These are phyloP conservation scores for Eucalyptus virginea DNA, from an alignment of 345 rosid genomes.

Conservation along the genomic window DNA sequence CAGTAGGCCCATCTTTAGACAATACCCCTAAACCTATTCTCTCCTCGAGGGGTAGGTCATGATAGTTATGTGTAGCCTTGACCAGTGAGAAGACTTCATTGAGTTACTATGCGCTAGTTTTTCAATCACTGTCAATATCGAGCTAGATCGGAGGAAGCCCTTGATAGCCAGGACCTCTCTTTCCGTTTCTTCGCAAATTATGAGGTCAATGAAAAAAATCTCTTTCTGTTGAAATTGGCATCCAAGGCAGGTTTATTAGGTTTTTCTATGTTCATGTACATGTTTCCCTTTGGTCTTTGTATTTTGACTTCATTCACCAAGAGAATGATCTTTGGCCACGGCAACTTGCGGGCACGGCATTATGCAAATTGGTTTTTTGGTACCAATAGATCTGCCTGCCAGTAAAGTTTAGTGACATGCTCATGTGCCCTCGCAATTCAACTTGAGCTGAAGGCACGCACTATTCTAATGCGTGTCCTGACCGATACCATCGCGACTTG, in stretches of 20 bases:
- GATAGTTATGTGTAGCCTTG: not conserved
- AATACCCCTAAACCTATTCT: no score
- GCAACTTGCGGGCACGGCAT: not conserved
- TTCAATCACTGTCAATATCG: not conserved
- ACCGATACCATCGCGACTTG: not conserved
- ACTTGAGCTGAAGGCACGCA: not conserved
- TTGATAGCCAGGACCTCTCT: no score
- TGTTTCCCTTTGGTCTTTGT: not conserved
- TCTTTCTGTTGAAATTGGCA: not conserved
- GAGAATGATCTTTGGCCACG: not conserved
- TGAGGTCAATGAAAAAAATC: not conserved
- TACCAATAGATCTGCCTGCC: not conserved
- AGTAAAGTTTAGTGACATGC: not conserved
- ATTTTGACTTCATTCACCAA: not conserved
- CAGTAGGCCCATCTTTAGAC: rapidly evolving
- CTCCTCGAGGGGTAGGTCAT: no score
- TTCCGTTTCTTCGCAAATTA: not conserved
- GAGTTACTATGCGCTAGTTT: not conserved
- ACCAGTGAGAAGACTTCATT: not conserved
- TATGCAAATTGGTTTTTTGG: not conserved
- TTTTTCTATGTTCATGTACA: not conserved
- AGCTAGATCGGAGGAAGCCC: not conserved
- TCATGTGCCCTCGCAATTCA: not conserved
- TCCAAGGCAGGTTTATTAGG: not conserved
- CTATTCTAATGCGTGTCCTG: not conserved